Evolutionary conservation across 129 eudicot species (phyloP).

Genomic region (Flaveria ramosissima): DNA sequence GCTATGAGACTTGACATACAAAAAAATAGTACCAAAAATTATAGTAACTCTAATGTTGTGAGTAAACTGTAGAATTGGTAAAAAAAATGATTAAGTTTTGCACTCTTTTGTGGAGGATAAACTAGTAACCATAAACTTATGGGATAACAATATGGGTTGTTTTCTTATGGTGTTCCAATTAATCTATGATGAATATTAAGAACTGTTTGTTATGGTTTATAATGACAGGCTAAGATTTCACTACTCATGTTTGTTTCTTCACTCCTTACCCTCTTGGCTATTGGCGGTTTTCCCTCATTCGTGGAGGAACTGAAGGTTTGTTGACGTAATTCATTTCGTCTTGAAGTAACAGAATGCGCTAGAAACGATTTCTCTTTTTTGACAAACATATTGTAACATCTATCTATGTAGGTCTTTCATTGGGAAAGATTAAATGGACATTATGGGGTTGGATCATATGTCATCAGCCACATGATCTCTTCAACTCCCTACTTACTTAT

Average conservation of each 20-base stretch:
- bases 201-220: constrained; percentile 6
- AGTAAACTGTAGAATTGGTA: too few relatives aligned
- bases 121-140: too few relatives aligned
- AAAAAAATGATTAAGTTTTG: too few relatives aligned
- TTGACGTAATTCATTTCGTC: background rate
- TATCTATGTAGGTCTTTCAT: constrained; percentile 46
- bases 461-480: constrained; percentile 56
- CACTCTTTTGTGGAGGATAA: too few relatives aligned
- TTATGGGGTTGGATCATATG: constrained; percentile 52
- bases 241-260: constrained; percentile 64
- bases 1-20: too few relatives aligned
- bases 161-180: background rate
- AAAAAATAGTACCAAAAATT: too few relatives aligned
- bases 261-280: constrained; percentile 66
- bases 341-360: background rate
- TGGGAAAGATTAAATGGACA: constrained; percentile 68
- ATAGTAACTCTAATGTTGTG: too few relatives aligned
- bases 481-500: constrained; percentile 50
- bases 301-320: constrained; percentile 80
- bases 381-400: background rate
- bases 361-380: background rate
- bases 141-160: background rate
- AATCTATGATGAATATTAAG: too few relatives aligned
- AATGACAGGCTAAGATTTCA: constrained; percentile 60
- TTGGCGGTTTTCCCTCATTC: constrained; percentile 88